A percentile compares a stretch with the other conserved stretches of the same genome.
Conservation (phyloP, 805 yeast genomes). For the Suhomyces emberorum region DNA sequence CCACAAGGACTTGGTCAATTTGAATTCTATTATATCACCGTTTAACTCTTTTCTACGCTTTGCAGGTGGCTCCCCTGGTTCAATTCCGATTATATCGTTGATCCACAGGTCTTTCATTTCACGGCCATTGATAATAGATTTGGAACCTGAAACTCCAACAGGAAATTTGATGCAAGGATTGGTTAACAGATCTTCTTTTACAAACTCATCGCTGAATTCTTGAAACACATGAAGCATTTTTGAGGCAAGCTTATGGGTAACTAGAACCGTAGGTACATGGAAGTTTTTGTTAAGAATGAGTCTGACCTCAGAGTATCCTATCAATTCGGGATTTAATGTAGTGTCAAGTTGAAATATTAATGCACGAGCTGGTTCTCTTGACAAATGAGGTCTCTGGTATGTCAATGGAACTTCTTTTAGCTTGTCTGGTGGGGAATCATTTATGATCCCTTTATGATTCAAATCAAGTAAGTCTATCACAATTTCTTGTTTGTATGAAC, state of each 20-base stretch:
- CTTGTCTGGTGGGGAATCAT: conserved; percentile 16
- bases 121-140: conserved; percentile 31
- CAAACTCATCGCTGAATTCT: conserved; percentile 15
- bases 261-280: conserved; percentile 22
- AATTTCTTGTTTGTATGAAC: conserved; percentile 51
- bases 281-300: conserved; percentile 28
- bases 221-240: conserved; percentile 25
- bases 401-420: conserved; percentile 20
- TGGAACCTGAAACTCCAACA: conserved; percentile 26
- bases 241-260: conserved; percentile 21
- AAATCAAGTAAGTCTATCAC: conserved; percentile 48
- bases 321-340: conserved; percentile 7
- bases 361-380: conserved; percentile 29
- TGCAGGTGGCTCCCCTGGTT: conserved; percentile 1
- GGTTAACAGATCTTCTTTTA: conserved; percentile 14
- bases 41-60: conserved; percentile 12
- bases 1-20: conserved; percentile 44
- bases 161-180: conserved; percentile 18
- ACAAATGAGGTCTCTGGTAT: conserved; percentile 33
- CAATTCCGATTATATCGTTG: conserved; percentile 21
- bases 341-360: conserved; percentile 32
- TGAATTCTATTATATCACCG: conserved; percentile 44
- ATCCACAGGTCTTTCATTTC: conserved; percentile 35
- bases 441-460: conserved; percentile 32
- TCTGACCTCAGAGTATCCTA: conserved; percentile 25